Conservation (phyloP, 768 basidiomycete species). For the Pleurotus sapidus region DNA sequence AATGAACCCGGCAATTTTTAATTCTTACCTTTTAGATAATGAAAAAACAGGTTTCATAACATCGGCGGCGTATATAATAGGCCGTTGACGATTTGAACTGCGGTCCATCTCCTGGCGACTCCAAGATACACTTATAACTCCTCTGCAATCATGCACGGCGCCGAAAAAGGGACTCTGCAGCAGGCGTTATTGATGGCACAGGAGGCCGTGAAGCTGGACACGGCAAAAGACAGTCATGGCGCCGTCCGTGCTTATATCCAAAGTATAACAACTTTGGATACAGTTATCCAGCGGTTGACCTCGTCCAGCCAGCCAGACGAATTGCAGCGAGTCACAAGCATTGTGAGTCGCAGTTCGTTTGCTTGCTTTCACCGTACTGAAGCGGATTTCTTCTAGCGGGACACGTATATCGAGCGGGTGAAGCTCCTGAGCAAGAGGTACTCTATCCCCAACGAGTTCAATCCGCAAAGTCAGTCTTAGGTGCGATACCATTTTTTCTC, state of each 20-base stretch:
- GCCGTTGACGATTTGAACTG: too few relatives aligned
- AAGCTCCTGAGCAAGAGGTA: background rate
- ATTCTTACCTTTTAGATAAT: too few relatives aligned
- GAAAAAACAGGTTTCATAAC: too few relatives aligned
- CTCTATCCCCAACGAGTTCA: conserved; percentile 2
- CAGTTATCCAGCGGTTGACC: background rate
- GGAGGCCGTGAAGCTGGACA: conserved; percentile 6
- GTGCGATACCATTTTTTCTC: background rate
- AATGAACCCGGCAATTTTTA: too few relatives aligned
- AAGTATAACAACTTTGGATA: conserved; percentile 2
- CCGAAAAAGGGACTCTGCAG: conserved; percentile 1
- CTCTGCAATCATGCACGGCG: background rate
- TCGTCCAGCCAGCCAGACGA: background rate
- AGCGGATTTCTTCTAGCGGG: background rate
- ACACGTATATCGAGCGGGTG: conserved; percentile 3
- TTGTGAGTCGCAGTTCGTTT: background rate
- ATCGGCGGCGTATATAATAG: too few relatives aligned
- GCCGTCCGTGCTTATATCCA: conserved; percentile 7
- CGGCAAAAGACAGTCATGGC: background rate
- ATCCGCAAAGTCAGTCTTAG: background rate
- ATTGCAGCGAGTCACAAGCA: background rate
- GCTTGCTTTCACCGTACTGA: background rate
- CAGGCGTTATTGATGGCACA: background rate
- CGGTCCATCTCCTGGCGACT: too few relatives aligned
- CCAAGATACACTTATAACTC: too few relatives aligned